Evolutionary conservation across 768 basidiomycete species (phyloP).

Genomic region (Mrakia gelida): DNA sequence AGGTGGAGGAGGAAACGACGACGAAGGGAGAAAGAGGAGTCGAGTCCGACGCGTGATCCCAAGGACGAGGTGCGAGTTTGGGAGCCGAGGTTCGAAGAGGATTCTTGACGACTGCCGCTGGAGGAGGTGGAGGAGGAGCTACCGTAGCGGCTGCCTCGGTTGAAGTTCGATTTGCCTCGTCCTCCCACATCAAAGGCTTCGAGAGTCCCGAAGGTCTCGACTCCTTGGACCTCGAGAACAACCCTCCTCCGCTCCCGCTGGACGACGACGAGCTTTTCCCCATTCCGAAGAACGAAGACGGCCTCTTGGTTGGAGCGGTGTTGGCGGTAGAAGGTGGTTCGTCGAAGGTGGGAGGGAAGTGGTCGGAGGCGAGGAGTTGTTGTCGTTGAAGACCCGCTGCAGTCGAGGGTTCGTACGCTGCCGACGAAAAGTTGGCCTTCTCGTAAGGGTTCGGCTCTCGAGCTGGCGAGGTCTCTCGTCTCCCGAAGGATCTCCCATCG

Average conservation of each 20-base stretch:
- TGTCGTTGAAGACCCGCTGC: background rate
- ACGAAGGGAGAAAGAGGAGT: background rate
- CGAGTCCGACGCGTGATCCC: background rate
- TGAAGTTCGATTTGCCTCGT: background rate
- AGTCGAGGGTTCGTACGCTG: too few species aligned
- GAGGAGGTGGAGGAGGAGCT: background rate
- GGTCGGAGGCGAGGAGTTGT: conserved; percentile 3
- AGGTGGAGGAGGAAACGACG: background rate
- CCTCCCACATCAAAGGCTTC: background rate
- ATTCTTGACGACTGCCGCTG: too few species aligned
- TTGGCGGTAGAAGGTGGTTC: background rate
- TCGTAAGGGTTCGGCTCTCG: too few species aligned
- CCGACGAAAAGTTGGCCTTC: too few species aligned
- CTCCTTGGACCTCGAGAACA: background rate
- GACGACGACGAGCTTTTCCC: background rate
- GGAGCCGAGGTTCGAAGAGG: background rate
- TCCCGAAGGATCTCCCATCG: background rate
- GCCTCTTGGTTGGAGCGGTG: background rate
- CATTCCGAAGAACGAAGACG: background rate
- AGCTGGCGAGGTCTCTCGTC: too few species aligned
- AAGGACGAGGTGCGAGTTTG: background rate
- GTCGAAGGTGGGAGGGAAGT: background rate
- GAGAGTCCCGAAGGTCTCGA: background rate
- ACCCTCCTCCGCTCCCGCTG: background rate
- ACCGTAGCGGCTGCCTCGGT: background rate